Percentiles rank a stretch among this genome's conserved stretches.
These are phyloP conservation scores for Stevia rebaudiana DNA, from an alignment of 140 eudicot genomes.

Conservation along the genomic window DNA sequence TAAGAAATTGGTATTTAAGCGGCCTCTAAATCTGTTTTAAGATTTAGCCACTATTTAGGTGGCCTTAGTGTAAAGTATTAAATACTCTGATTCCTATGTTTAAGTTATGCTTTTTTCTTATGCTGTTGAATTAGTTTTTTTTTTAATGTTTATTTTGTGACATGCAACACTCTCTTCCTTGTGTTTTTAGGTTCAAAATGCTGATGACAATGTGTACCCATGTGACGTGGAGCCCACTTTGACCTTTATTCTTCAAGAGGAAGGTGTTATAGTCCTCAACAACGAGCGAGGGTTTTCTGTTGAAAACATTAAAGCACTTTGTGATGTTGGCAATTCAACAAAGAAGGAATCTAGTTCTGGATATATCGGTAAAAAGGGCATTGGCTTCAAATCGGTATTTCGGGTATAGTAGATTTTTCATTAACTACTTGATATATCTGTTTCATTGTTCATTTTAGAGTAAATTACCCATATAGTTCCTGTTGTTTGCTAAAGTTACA, in stretches of 20 bases:
- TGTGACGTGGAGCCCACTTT: conserved; percentile 72
- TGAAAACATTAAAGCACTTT: conserved; percentile 83
- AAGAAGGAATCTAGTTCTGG: conserved; percentile 77
- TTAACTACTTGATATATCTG: conserved; percentile 3
- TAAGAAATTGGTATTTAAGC: background rate
- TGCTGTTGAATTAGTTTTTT: background rate
- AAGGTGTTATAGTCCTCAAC: conserved; percentile 63
- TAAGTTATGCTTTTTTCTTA: background rate
- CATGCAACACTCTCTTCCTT: background rate
- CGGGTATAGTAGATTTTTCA: conserved; percentile 49
- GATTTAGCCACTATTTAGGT: background rate
- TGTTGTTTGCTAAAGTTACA: too few relatives aligned
- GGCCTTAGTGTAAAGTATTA: background rate
- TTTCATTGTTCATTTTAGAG: conserved; percentile 1
- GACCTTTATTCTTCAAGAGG: conserved; percentile 66
- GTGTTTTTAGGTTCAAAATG: conserved; percentile 72
- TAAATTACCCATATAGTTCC: too few relatives aligned
- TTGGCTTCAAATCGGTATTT: conserved; percentile 94
- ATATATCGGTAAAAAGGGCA: conserved; percentile 97
- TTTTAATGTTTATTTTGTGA: background rate
- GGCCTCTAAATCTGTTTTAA: background rate
- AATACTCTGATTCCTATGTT: conserved; percentile 1
- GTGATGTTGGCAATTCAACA: conserved; percentile 97
- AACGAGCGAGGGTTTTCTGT: conserved; percentile 79
- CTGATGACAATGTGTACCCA: conserved; percentile 87